These are phyloP conservation scores for Silene noctiflora DNA, from an alignment of 179 eudicot species.

Conservation along the genomic window DNA sequence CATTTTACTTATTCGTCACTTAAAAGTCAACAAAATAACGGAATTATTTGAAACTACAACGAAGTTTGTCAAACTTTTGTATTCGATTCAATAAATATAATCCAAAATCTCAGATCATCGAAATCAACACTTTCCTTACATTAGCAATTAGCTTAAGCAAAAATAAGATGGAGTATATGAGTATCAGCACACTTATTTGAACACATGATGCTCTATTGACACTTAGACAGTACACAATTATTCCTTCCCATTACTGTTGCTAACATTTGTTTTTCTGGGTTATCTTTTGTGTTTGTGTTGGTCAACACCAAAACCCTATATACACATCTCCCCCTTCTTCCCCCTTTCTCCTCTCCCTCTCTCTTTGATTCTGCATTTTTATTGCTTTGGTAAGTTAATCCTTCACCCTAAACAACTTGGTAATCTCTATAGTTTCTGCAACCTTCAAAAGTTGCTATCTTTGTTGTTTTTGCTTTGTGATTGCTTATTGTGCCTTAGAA, in stretches of 20 bases:
- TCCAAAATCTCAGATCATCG: too few species aligned
- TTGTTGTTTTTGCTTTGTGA: neutral
- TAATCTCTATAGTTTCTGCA: neutral
- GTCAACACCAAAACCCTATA: neutral
- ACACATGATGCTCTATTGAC: neutral
- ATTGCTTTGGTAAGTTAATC: constrained; percentile 16
- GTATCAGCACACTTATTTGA: neutral
- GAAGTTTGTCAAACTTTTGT: too few species aligned
- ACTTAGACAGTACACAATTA: neutral
- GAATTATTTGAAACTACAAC: too few species aligned
- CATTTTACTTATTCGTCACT: too few species aligned
- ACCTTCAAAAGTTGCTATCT: constrained; percentile 2
- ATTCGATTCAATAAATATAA: too few species aligned
- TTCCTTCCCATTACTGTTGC: neutral
- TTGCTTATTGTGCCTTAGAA: neutral
- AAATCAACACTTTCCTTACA: too few species aligned
- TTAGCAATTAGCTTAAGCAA: too few species aligned
- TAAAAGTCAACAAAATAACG: too few species aligned
- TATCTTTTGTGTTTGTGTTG: neutral
- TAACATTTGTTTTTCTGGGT: neutral
- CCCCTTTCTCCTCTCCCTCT: too few species aligned
- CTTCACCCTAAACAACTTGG: neutral
- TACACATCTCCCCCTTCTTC: too few species aligned
- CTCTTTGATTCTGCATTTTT: too few species aligned
- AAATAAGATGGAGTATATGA: neutral